Base-by-base conservation (phyloP, 345 rosid genomes). In the Aquilaria yunnanensis region DNA sequence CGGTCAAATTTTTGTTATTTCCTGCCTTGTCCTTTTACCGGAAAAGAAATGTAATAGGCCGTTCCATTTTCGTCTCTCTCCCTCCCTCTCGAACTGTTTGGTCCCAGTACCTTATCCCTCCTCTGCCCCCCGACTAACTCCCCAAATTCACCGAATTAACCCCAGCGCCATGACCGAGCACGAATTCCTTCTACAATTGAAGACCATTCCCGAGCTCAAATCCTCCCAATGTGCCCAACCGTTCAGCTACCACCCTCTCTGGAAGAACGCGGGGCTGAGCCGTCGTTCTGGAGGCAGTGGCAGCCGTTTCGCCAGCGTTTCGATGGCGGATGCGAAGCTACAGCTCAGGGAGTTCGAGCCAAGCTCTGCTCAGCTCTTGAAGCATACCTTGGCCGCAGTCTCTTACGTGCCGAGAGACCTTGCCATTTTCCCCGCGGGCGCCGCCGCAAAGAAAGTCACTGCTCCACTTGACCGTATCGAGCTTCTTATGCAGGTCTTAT, bases 391-490 rank as follows among this genome's bases (percentile, higher is more conserved):
- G 54, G 96, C 96, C 29, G 29, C 71, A 12, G 58, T 88, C 41
- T 80, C 88, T 55, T 72, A 63, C 13, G 83, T 88, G 5, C 97
- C 94, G 0, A 76, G 65, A 56, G 97, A 86, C 48, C 84, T 67
- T 47, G 89, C 94, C 23, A 75, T 84, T 53, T 91, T 91, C 63
- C 67, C 74, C 13, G 97, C 97, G 57, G 97, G 89, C 30, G 97
- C 97, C 12, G 94, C 91, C 32, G 97, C 97, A 1, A 91, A 91
- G 76, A 74, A 88, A 34, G 89, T 81, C 65, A 91, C 97, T 23
- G 97, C 97, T 65, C 97, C 97, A 52, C 97, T 91, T 57, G 97
- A 91, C 82, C 97, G 96, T 11, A 73, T 91, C 51, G 88, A 91
- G 80, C 85, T 91, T 41, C 96, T 88, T 55, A 84, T 91, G 16